Conservation (phyloP, 2,329 filamentous ascomycete species). For the Exutisphaerella laricina region DNA sequence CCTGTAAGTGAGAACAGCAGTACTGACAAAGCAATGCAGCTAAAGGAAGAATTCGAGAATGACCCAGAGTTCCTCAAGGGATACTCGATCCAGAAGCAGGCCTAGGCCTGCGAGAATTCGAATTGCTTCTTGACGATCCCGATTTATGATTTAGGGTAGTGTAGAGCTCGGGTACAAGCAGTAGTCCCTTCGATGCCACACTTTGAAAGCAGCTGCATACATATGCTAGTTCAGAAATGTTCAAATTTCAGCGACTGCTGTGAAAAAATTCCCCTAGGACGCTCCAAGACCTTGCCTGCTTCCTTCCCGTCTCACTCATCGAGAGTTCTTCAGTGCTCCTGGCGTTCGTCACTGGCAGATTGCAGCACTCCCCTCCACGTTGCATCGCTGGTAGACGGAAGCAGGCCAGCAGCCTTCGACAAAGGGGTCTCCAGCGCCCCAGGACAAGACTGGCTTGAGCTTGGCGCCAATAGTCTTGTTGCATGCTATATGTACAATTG, state of each 20-base stretch:
- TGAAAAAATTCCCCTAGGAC: too few relatives aligned
- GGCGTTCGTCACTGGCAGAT: not conserved
- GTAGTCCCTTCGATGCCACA: too few relatives aligned
- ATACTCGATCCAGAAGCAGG: constrained; percentile 42
- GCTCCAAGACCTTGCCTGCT: too few relatives aligned
- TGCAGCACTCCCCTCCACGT: not conserved
- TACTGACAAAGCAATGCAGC: constrained; percentile 47
- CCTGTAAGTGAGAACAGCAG: not conserved
- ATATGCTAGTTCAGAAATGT: too few relatives aligned
- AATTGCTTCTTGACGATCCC: too few relatives aligned
- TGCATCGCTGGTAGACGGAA: constrained; percentile 1
- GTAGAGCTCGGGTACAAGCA: too few relatives aligned
- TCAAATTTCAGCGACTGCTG: too few relatives aligned
- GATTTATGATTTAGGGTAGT: too few relatives aligned
- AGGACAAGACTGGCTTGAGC: not conserved
- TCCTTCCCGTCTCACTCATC: too few relatives aligned
- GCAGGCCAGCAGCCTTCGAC: not conserved
- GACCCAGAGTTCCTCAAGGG: constrained; percentile 76
- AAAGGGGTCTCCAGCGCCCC: constrained; percentile 1
- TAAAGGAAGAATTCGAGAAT: constrained; percentile 87
- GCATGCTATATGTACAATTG: not conserved
- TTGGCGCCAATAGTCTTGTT: not conserved
- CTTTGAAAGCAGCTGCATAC: too few relatives aligned
- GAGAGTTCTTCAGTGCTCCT: too few relatives aligned
- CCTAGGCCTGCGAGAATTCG: too few relatives aligned